Evolutionary conservation across 345 rosid species (phyloP).

Genomic region (Pelargonium nanum): DNA sequence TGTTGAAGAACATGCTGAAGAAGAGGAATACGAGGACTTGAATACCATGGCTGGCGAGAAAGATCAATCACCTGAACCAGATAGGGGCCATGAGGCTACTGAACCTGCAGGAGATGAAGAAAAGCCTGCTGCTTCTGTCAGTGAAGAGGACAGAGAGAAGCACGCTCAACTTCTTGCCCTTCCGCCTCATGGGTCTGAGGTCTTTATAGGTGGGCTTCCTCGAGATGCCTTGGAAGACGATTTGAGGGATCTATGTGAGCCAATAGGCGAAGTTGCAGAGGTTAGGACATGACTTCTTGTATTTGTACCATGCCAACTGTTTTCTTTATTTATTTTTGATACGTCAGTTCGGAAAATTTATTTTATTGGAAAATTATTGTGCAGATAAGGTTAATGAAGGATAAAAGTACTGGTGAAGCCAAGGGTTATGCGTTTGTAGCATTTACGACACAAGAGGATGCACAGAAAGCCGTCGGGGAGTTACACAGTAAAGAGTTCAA

Average conservation of each 20-base stretch:
- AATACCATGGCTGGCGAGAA: conserved; percentile 34
- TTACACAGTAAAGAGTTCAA: conserved; percentile 83
- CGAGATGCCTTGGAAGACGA: conserved; percentile 78
- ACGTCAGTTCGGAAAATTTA: not conserved
- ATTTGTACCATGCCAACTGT: conserved; percentile 7
- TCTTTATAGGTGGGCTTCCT: conserved; percentile 96
- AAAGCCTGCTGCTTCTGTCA: conserved; percentile 35
- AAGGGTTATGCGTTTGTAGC: conserved; percentile 93
- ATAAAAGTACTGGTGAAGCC: conserved; percentile 87
- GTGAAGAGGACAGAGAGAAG: conserved; percentile 62
- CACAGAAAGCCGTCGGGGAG: conserved; percentile 76
- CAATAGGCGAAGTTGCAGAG: conserved; percentile 77
- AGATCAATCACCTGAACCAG: conserved; percentile 39
- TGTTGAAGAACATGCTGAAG: conserved; percentile 44
- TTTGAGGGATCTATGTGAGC: conserved; percentile 80
- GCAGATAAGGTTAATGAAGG: conserved; percentile 85
- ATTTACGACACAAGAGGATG: conserved; percentile 60
- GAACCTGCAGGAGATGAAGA: conserved; percentile 51
- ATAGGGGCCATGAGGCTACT: conserved; percentile 24
- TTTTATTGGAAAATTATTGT: conserved; percentile 10
- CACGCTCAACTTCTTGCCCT: conserved; percentile 71
- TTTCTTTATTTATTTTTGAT: conserved; percentile 3
- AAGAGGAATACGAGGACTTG: conserved; percentile 39
- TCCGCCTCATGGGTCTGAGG: conserved; percentile 98
- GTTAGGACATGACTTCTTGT: conserved; percentile 23